Evolutionary conservation across 75 land plant species (phyloP).

Genomic region (Ceratopteris richardii): DNA sequence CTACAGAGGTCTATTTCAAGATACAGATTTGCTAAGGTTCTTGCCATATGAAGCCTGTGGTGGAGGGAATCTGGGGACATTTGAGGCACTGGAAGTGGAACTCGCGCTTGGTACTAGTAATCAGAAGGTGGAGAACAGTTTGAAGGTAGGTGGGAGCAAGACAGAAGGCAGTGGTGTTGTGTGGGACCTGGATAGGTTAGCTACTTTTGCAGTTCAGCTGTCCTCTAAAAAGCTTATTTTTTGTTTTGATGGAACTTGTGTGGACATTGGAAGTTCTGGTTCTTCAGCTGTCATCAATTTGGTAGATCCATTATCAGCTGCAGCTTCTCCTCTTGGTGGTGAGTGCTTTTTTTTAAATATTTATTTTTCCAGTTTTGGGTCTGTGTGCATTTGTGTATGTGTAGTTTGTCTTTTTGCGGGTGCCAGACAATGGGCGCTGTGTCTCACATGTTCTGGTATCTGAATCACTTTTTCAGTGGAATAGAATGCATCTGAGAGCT

Average conservation of each 20-base stretch:
- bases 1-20: conserved; percentile 94
- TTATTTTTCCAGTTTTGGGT: no score
- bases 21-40: conserved; percentile 75
- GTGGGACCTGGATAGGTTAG: conserved; percentile 86
- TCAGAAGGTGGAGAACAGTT: conserved; percentile 53
- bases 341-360: conserved; percentile 10
- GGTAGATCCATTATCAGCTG: conserved; percentile 89
- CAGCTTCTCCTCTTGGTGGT: conserved; percentile 98
- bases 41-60: conserved; percentile 97
- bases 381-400: no score
- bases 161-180: conserved; percentile 81
- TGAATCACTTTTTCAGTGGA: no score
- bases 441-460: no score
- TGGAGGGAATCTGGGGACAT: conserved; percentile 91
- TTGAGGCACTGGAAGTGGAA: conserved; percentile 83
- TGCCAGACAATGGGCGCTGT: no score
- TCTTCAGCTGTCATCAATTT: conserved; percentile 70
- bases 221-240: conserved; percentile 87
- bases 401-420: no score
- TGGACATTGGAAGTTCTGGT: conserved; percentile 52
- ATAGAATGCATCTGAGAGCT: no score
- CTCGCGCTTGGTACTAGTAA: conserved; percentile 29
- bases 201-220: conserved; percentile 59
- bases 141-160: conserved; percentile 38
- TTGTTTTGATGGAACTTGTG: conserved; percentile 95